Base-by-base conservation (phyloP, 1,284 basidiomycete genomes). In the Lentinus polychrous region DNA sequence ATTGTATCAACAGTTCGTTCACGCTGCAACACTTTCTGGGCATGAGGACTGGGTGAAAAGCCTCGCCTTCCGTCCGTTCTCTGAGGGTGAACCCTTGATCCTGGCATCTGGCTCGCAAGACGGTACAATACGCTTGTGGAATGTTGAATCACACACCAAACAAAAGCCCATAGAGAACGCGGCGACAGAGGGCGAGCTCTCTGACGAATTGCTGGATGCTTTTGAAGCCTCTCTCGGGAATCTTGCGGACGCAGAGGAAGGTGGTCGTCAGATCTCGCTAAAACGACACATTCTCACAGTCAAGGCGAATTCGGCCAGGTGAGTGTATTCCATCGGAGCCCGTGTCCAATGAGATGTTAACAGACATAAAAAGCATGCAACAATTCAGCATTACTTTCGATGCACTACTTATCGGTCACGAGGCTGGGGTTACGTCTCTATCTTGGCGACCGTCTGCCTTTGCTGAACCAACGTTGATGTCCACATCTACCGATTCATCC, bases 41-140 rank as follows among this genome's bases (percentile, higher is more conserved):
- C 94, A 98, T 60, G 89, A 95, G 71, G 94, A 97, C 62, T 98
- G 94, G 94, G 76, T 96, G 44, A 81, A 86, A 53, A 76, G 80
- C 52, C 75, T 97, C 22, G 75, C 83, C 1, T 91, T 96, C 64
- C 75, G 74, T 23, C 39, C 58, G 2, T 63, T 69, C 8, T 43
- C 51, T 10, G 61, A 62, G 8, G 66, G 73, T 41, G 27, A 27
- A 10, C 64, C 72, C 15, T 68, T 83, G 22, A 55, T 81, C 0
- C 73, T 97, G 15, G 92, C 94, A 1, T 94, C 92, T 12, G 94
- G 91, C 1, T 92, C 92, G 2, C 94, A 96, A 67, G 94, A 97
- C 63, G 81, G 83, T 14, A 94, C 90, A 34, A 88, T 96, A 48
- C 82, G 94, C 32, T 68, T 97, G 3, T 97, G 94, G 94, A 84